phyloP scores from a whole-genome alignment of 2,329 filamentous ascomycete genomes.

The Nemania serpens region DNA sequence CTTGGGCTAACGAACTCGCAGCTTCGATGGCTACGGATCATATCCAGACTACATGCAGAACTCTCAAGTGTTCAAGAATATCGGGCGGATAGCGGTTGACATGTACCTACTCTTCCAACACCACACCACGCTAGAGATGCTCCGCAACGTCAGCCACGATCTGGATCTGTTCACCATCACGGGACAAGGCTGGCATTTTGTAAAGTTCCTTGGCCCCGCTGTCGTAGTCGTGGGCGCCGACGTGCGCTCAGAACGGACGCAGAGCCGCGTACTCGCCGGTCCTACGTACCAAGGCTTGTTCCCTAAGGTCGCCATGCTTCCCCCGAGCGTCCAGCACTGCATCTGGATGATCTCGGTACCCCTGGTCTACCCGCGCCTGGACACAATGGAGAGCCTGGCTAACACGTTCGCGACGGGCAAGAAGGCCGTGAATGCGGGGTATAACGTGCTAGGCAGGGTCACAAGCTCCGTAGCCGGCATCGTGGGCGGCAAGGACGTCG shows the following conservation, averaged over 20 bases:
- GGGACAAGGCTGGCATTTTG: constrained; percentile 97
- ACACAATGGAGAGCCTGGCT: constrained; percentile 88
- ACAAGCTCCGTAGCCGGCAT: constrained; percentile 94
- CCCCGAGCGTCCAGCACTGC: constrained; percentile 93
- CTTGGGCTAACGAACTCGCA: constrained; percentile 44
- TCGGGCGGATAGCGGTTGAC: constrained; percentile 90
- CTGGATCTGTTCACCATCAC: constrained; percentile 95
- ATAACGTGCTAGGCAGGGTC: constrained; percentile 94
- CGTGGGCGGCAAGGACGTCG: constrained; percentile 90
- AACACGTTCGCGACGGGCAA: constrained; percentile 93
- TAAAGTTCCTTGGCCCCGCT: constrained; percentile 92
- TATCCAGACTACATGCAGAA: constrained; percentile 99
- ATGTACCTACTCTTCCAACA: constrained; percentile 99
- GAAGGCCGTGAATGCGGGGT: constrained; percentile 93
- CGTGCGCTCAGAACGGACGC: constrained; percentile 88
- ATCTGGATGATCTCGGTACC: constrained; percentile 96
- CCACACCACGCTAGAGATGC: constrained; percentile 91
- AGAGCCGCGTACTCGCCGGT: constrained; percentile 89
- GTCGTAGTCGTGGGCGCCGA: constrained; percentile 90
- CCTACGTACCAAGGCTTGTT: constrained; percentile 97
- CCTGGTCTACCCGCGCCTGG: constrained; percentile 85
- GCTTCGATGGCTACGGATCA: constrained; percentile 95
- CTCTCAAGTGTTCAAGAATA: constrained; percentile 97
- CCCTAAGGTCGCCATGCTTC: constrained; percentile 89
- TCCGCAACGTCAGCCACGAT: constrained; percentile 87